Evolutionary conservation across 108 stramenopile genomes (phyloP), one percentile per base, ranked within the genome.

Genomic region (Skeletonema marinoi): DNA sequence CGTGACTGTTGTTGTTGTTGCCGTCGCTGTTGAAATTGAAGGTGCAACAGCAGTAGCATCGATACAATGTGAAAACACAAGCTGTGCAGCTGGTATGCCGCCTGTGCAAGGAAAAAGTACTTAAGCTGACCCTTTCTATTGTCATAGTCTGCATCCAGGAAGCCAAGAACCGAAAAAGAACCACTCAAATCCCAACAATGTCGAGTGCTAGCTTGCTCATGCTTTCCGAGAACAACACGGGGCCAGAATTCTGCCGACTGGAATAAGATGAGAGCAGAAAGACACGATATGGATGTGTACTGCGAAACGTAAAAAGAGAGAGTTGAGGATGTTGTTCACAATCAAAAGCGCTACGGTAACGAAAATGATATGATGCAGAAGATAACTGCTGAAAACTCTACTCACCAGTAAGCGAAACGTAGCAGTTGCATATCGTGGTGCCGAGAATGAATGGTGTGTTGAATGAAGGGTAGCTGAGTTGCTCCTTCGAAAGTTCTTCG

Each of bases 151-250:
- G 81, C 75, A 59, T 89, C 88, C 13, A 85, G 35, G 31, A 75
- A 75, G 38, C 78, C 82, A 29, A 83, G 76, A 8, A 79, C 68
- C 4, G 76, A 77, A 29, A 92, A 76, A 0, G 83, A 78, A 9
- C 91, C 92, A 56, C 73, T 74, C 60, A 92, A 71, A 81, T 95
- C 89, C 93, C 93, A 95, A 69, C 93, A 95, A 65, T 85, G 74
- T 32, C 71, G 68, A 6, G 93, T 95, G 56, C 73, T 73, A 13
- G 81, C 68, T 62, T 66, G 77, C 0, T 86, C 83, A 21, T 85
- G 72, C 4, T 86, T 89, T 10, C 90, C 90, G 39, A 78, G 74
- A 11, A 92, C 81, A 19, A 77, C 80, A 38, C 83, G 82, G 14
- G 93, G 93, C 93, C 93, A 95, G 74, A 95, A 92, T 25, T 90